Conservation (phyloP, 1,139 yeast genomes). For the Kodamaea fungicola region DNA sequence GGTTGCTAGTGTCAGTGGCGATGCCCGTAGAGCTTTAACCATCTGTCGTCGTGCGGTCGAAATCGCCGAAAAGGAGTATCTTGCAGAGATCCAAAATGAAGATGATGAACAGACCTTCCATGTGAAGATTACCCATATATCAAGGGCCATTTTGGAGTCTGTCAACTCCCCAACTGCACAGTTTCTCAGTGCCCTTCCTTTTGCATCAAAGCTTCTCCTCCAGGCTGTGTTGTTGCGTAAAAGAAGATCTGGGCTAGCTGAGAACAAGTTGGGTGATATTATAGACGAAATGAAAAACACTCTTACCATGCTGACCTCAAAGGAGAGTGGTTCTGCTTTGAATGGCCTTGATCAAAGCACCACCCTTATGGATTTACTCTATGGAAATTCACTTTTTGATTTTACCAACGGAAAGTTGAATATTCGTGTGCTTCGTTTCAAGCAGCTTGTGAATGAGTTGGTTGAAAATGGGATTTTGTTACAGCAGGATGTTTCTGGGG, state of each 20-base stretch:
- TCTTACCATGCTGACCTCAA: constrained; percentile 25
- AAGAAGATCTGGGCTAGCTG: constrained; percentile 69
- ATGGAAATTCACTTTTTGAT: constrained; percentile 19
- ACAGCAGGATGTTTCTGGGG: constrained; percentile 65
- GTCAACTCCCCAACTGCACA: constrained; percentile 67
- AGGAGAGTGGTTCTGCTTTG: constrained; percentile 16
- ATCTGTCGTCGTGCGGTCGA: constrained; percentile 90
- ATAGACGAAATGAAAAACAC: constrained; percentile 66
- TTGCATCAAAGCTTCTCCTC: constrained; percentile 67
- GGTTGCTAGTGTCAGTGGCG: constrained; percentile 96
- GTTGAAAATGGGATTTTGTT: constrained; percentile 74
- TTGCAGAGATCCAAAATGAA: constrained; percentile 14
- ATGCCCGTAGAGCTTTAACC: constrained; percentile 88
- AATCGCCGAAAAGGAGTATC: constrained; percentile 66
- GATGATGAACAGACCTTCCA: constrained; percentile 36
- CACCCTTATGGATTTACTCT: constrained; percentile 26
- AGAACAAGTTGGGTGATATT: constrained; percentile 69
- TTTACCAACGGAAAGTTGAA: constrained; percentile 13
- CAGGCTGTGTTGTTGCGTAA: constrained; percentile 63
- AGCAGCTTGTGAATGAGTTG: constrained; percentile 57
- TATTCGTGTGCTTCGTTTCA: constrained; percentile 44
- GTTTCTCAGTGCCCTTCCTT: constrained; percentile 59
- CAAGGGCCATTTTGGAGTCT: constrained; percentile 72
- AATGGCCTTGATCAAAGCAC: constrained; percentile 14
- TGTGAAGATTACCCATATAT: constrained; percentile 15